Conservation (phyloP, 2,329 filamentous ascomycete genomes). For the Fusarium sterilihyphosum region DNA sequence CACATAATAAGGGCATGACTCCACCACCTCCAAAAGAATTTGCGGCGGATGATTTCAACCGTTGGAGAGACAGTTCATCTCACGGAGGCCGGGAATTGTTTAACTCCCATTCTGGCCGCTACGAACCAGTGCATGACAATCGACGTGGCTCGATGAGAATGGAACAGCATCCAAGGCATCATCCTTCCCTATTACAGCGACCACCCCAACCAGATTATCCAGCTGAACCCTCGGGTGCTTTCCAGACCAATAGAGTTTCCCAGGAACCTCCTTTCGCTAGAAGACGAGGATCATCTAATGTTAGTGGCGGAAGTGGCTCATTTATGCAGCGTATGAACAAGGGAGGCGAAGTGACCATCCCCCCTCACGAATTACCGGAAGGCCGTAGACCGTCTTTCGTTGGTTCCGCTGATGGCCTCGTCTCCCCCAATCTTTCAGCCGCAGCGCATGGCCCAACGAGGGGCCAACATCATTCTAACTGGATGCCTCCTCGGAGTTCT, state of each 20-base stretch:
- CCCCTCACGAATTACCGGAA: slow-evolving; percentile 55
- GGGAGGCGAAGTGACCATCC: slow-evolving; percentile 53
- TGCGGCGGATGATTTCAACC: slow-evolving; percentile 91
- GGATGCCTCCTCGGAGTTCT: slow-evolving; percentile 51
- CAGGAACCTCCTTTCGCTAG: slow-evolving; percentile 77
- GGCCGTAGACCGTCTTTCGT: slow-evolving; percentile 60
- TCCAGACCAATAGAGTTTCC: slow-evolving; percentile 78
- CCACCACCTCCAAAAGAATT: slow-evolving; percentile 76
- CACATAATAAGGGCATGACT: slow-evolving; percentile 63
- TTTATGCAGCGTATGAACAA: slow-evolving; percentile 67
- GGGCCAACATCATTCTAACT: slow-evolving; percentile 40
- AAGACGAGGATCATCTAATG: slow-evolving; percentile 87
- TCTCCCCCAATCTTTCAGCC: slow-evolving; percentile 53
- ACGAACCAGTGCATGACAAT: slow-evolving; percentile 82
- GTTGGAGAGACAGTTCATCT: slow-evolving; percentile 78
- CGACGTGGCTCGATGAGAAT: slow-evolving; percentile 76
- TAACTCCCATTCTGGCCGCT: slow-evolving; percentile 94
- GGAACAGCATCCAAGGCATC: slow-evolving; percentile 75
- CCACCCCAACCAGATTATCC: slow-evolving; percentile 71
- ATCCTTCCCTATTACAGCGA: slow-evolving; percentile 78
- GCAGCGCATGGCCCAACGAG: slow-evolving; percentile 43
- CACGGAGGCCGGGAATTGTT: slow-evolving; percentile 80
- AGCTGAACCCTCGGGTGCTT: slow-evolving; percentile 85
- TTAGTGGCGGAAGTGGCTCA: slow-evolving; percentile 84
- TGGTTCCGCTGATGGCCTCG: slow-evolving; percentile 61